Evolutionary conservation across 2,329 filamentous ascomycete genomes (phyloP).

Genomic region (Alternaria sp.): DNA sequence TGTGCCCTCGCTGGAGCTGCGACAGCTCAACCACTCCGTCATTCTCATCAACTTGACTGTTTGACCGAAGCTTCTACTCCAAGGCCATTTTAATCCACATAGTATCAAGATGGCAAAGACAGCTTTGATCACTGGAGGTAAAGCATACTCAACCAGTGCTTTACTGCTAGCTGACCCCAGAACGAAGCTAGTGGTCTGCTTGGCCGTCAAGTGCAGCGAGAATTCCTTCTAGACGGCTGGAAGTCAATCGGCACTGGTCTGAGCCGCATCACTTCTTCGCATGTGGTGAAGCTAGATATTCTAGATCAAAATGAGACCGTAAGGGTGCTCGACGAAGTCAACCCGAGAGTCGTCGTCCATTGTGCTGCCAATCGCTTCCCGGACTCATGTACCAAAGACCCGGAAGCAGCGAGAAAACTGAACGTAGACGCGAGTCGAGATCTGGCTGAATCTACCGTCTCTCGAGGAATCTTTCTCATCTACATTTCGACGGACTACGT

Average conservation of each 20-base stretch:
- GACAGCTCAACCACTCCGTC: constrained; percentile 2
- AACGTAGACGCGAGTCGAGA: constrained; percentile 75
- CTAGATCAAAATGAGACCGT: constrained; percentile 57
- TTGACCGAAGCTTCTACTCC: not conserved
- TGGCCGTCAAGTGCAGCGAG: constrained; percentile 77
- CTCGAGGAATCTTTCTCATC: constrained; percentile 69
- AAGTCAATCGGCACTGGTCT: constrained; percentile 60
- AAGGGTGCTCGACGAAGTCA: constrained; percentile 60
- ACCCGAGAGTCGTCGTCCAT: constrained; percentile 80
- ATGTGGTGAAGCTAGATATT: constrained; percentile 65
- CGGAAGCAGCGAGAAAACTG: constrained; percentile 74
- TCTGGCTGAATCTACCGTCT: constrained; percentile 72
- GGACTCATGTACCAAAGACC: constrained; percentile 83
- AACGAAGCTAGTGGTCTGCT: constrained; percentile 74
- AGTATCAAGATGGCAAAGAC: constrained; percentile 55
- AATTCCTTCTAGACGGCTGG: constrained; percentile 73
- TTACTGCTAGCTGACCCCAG: constrained; percentile 23
- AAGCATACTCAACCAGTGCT: constrained; percentile 11
- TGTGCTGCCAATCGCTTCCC: constrained; percentile 92
- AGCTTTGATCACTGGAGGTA: constrained; percentile 78
- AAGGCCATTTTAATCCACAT: not conserved
- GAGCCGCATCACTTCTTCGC: constrained; percentile 74
- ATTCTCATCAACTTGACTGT: not conserved
- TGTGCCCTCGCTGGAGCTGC: not conserved
- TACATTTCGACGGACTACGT: constrained; percentile 88